Evolutionary conservation across 73 alveolate genomes (phyloP).

Genomic region (Tetrahymena elliotti): DNA sequence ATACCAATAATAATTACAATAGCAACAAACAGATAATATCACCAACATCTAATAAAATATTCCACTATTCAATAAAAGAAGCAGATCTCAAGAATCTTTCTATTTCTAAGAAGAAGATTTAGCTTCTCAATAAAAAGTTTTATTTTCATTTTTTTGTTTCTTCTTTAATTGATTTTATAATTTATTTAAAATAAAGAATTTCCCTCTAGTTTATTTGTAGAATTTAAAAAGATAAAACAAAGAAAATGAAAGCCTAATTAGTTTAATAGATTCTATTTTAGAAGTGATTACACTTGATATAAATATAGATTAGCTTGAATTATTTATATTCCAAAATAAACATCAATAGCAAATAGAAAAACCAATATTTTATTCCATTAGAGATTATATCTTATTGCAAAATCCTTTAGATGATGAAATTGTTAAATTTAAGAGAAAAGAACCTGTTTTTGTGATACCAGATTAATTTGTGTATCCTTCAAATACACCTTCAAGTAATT

Average conservation of each 20-base stretch:
- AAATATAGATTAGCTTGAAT: neutral
- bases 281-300: neutral
- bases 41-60: neutral
- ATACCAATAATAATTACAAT: neutral
- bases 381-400: neutral
- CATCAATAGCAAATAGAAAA: neutral
- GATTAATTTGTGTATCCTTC: neutral
- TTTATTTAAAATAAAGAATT: neutral
- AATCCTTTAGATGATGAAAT: neutral
- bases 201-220: neutral
- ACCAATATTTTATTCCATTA: neutral
- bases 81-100: neutral
- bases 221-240: neutral
- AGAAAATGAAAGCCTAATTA: neutral
- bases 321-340: neutral
- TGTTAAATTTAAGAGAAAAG: neutral
- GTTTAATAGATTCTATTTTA: neutral
- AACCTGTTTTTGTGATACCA: neutral
- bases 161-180: too few species aligned
- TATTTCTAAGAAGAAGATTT: neutral
- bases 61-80: neutral
- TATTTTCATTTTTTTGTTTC: too few species aligned
- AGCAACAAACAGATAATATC: neutral
- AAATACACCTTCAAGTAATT: neutral
- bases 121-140: neutral